phyloP scores from a whole-genome alignment of 2,329 filamentous ascomycete genomes.

The Talaromyces islandicus region DNA sequence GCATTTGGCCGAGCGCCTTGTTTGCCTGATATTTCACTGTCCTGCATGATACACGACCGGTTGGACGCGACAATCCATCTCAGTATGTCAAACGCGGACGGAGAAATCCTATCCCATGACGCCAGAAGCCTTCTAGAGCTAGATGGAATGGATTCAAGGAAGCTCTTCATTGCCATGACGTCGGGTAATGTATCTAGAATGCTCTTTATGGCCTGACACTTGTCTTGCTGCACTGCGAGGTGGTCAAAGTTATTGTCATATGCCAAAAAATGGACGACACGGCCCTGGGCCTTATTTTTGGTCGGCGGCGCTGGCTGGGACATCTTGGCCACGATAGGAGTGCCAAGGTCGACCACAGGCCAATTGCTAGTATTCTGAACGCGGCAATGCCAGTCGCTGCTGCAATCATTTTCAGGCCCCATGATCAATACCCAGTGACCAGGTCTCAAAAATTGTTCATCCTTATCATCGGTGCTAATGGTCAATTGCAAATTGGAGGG shows the following conservation, averaged over 20 bases:
- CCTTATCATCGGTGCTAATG: not conserved
- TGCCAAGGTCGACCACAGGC: slow-evolving; percentile 37
- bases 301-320: not conserved
- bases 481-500: not conserved
- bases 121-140: slow-evolving; percentile 29
- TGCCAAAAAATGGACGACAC: slow-evolving; percentile 17
- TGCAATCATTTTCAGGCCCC: not conserved
- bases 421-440: slow-evolving; percentile 51
- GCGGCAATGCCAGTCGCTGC: slow-evolving; percentile 41
- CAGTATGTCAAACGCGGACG: slow-evolving; percentile 61
- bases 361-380: slow-evolving; percentile 42
- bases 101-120: slow-evolving; percentile 57
- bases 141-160: slow-evolving; percentile 26
- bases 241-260: slow-evolving; percentile 39
- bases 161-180: slow-evolving; percentile 38
- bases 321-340: slow-evolving; percentile 15
- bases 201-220: slow-evolving; percentile 23
- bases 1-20: slow-evolving; percentile 17
- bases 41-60: slow-evolving; percentile 75
- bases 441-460: slow-evolving; percentile 29
- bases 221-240: slow-evolving; percentile 18
- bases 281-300: not conserved
- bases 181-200: slow-evolving; percentile 36
- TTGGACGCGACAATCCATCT: slow-evolving; percentile 90
- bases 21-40: slow-evolving; percentile 42